A percentile compares a stretch with the other conserved stretches of the same genome.
Evolutionary conservation across 2,329 filamentous ascomycete species (phyloP).

Genomic region (Scortechinia acanthostroma): DNA sequence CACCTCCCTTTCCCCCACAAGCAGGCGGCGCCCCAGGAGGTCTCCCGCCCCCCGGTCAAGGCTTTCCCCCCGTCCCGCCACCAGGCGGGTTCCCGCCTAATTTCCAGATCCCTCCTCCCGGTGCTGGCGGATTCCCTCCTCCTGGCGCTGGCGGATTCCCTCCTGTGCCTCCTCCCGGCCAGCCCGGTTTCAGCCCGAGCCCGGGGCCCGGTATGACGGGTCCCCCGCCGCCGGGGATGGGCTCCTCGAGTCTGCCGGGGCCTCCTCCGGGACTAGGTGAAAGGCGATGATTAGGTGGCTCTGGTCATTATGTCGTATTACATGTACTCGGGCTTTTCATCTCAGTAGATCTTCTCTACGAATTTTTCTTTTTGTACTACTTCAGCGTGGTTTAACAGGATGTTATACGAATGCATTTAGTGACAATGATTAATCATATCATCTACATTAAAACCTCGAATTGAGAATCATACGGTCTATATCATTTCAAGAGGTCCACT

Average conservation of each 20-base stretch:
- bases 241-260: neutral
- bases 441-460: too few species aligned
- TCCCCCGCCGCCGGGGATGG: neutral
- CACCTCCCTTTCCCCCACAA: neutral
- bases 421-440: too few species aligned
- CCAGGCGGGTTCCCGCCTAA: neutral
- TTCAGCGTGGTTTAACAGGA: too few species aligned
- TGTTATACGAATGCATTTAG: too few species aligned
- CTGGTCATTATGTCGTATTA: too few species aligned
- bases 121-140: neutral
- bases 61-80: neutral
- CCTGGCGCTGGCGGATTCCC: neutral
- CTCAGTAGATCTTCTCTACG: too few species aligned
- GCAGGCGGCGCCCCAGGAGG: neutral
- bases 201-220: neutral
- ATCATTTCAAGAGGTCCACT: too few species aligned
- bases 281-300: too few species aligned
- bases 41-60: neutral
- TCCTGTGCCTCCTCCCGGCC: neutral
- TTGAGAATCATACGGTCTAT: too few species aligned
- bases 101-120: conserved; percentile 1
- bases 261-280: neutral
- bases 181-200: neutral
- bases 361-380: too few species aligned
- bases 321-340: too few species aligned